These are phyloP conservation scores for Crithidia fasciculata DNA, from an alignment of 208 protist genomes.

Conservation along the genomic window DNA sequence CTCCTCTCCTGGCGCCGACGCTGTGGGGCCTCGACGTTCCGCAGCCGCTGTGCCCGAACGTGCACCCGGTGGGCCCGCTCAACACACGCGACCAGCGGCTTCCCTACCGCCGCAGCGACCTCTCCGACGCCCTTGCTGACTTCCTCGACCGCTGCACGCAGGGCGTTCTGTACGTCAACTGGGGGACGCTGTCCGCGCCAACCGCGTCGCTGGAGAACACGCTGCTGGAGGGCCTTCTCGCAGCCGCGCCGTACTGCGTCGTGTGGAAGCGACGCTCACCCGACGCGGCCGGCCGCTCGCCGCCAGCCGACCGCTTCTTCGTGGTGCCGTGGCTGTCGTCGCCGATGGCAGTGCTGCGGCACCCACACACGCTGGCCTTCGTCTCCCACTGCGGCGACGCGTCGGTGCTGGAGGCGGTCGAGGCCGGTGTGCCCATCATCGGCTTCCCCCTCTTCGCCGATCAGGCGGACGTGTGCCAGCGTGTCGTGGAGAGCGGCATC, in stretches of 20 bases:
- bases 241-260: slow-evolving; percentile 43
- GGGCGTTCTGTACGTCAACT: slow-evolving; percentile 62
- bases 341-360: slow-evolving; percentile 47
- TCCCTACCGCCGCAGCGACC: slow-evolving; percentile 22
- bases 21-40: slow-evolving; percentile 60
- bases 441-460: slow-evolving; percentile 64
- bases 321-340: slow-evolving; percentile 35
- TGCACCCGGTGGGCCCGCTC: slow-evolving; percentile 55
- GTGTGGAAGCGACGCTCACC: slow-evolving; percentile 51
- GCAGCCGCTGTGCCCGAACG: slow-evolving; percentile 59
- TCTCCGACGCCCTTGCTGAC: slow-evolving; percentile 15
- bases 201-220: slow-evolving; percentile 12
- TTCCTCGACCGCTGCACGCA: slow-evolving; percentile 47
- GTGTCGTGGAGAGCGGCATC: slow-evolving; percentile 45
- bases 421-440: slow-evolving; percentile 43
- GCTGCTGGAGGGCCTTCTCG: slow-evolving; percentile 36
- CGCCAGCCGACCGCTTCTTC: slow-evolving; percentile 14
- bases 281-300: neutral
- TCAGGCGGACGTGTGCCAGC: slow-evolving; percentile 64
- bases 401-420: slow-evolving; percentile 51
- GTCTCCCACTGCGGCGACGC: slow-evolving; percentile 57
- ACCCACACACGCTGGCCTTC: slow-evolving; percentile 49
- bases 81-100: slow-evolving; percentile 34
- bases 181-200: slow-evolving; percentile 45
- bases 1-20: slow-evolving; percentile 38